phyloP scores from a whole-genome alignment of 306 rosid species.

The Cucumis cinereus region DNA sequence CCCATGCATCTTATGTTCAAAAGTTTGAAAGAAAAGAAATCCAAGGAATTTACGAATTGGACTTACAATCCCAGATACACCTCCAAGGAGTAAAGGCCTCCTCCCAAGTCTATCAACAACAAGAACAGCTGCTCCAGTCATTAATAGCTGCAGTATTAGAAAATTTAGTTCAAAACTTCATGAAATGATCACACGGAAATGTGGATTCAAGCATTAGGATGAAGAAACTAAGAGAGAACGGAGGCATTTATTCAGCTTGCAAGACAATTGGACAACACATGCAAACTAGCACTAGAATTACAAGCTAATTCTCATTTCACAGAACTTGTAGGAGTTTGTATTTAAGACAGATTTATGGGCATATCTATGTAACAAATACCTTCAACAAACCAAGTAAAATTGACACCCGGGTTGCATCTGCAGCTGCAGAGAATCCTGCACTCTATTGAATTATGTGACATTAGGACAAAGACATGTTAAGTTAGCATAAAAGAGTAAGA shows the following conservation, averaged over 20 bases:
- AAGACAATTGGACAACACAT: background rate
- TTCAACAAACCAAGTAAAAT: slow-evolving; percentile 74
- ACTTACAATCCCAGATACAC: slow-evolving; percentile 87
- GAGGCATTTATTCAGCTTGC: background rate
- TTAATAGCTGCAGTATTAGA: slow-evolving; percentile 45
- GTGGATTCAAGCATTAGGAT: background rate
- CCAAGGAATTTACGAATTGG: background rate
- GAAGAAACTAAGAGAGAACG: background rate
- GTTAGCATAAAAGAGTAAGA: background rate
- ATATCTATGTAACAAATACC: slow-evolving; percentile 31
- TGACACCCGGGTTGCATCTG: slow-evolving; percentile 94
- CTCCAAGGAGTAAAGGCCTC: slow-evolving; percentile 87
- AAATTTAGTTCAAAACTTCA: background rate
- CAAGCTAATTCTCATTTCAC: background rate
- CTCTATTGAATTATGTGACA: slow-evolving; percentile 30
- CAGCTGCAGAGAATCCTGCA: slow-evolving; percentile 87
- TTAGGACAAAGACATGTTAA: slow-evolving; percentile 1
- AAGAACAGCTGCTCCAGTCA: slow-evolving; percentile 84
- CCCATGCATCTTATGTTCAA: background rate
- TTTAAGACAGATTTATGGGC: background rate
- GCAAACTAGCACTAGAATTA: background rate
- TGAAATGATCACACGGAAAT: background rate
- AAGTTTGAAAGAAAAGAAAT: background rate
- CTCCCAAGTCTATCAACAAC: slow-evolving; percentile 82
- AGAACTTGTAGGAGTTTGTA: background rate